These are phyloP conservation scores for Pseudogymnoascus sp. DNA, from an alignment of 2,329 filamentous ascomycete genomes.

Conservation along the genomic window DNA sequence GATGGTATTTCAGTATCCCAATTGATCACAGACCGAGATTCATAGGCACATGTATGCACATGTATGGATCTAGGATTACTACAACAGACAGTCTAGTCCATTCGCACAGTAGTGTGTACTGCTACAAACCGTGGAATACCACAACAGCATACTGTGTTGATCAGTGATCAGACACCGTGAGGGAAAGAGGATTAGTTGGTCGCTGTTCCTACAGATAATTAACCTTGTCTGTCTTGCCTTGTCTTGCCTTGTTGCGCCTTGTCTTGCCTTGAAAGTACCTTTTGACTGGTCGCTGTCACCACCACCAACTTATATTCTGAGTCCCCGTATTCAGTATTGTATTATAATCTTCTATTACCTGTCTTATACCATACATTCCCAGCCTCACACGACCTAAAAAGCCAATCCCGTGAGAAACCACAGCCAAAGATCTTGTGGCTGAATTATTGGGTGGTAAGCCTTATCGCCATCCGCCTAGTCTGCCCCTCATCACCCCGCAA, in stretches of 20 bases:
- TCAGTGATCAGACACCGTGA: not conserved
- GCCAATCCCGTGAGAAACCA: not conserved
- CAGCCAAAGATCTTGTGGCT: not conserved
- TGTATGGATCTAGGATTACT: not conserved
- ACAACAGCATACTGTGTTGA: not conserved
- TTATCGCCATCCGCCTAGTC: not conserved
- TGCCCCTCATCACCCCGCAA: conserved; percentile 6
- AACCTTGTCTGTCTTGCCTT: not conserved
- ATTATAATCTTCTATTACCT: not conserved
- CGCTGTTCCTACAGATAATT: not conserved
- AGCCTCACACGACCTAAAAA: not conserved
- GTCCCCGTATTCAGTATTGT: too few relatives aligned
- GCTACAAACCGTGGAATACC: not conserved
- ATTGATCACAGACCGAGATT: not conserved
- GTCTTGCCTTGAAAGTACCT: not conserved
- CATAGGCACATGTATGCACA: not conserved
- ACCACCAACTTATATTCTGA: not conserved
- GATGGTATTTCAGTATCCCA: not conserved
- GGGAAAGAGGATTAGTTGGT: not conserved
- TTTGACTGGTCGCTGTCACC: not conserved
- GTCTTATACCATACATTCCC: not conserved
- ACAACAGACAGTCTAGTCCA: not conserved
- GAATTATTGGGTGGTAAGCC: conserved; percentile 3
- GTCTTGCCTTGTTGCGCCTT: not conserved
- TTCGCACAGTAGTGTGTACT: not conserved